Evolutionary conservation across 2,329 filamentous ascomycete species (phyloP), one percentile per base, ranked within the genome.

Genomic region (Ceratocystis albifundus): DNA sequence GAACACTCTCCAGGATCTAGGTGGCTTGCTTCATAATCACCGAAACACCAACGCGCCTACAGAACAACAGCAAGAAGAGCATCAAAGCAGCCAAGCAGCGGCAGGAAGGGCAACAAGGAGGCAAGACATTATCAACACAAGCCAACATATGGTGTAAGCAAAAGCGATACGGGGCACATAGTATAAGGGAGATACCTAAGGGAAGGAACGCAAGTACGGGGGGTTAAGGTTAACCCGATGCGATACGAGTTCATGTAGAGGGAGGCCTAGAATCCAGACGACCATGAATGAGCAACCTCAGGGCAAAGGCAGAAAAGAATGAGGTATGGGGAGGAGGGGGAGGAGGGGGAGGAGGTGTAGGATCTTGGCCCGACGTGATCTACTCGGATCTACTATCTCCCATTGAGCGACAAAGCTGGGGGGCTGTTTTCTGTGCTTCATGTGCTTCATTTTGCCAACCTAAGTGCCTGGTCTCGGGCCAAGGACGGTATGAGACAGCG

Each of bases 401-500:
- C 1, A 41, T 15, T 12, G 10, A 41, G 36, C 1, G 12, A 41
- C 3, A 3, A 41, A 41, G 36, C 36, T 41, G 36, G 10, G 10
- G 36, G 10, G 10, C 36, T 41, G 36, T 12, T 41, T 41, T 12
- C 36, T 41, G 10, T 3, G 36, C 36, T 41, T 15, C 10, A 41
- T 41, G 10, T 3, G 36, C 36, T 41, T 15, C 10, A 41, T 41
- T 41, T 12, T 41, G 36, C 36, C 15, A 15, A 12, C 36, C 36
- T 15, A 41, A 41, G 36, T 41, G 36, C 36, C 36, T 41, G 15
- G 53, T 32, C 53, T 57, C 53, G 53, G 53, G 53, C 22, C 53
- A 57, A 57, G 53, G 22, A 28, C 25, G n/a, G 28, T 30, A 57
- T 57, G 25, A 57, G 53, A 57, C 53, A 57, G 25, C 28, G 48